A percentile compares a stretch with the other conserved stretches of the same genome.
Conservation (phyloP, 306 rosid genomes). For the Begonia loranthoides region DNA sequence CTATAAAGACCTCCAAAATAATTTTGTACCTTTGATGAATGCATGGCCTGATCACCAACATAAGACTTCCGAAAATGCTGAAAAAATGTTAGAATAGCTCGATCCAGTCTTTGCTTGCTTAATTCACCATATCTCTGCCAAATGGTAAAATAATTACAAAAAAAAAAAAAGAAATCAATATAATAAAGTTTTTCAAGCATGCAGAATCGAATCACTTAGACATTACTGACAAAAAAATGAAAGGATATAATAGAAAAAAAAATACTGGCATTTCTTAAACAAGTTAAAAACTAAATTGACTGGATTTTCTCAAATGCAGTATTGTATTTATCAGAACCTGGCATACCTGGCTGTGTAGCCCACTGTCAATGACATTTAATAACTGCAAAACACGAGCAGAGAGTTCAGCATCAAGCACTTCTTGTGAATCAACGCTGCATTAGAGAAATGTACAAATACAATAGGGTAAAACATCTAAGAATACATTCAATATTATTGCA, state of each 20-base stretch:
- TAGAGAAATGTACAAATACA: not conserved
- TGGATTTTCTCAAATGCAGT: no score
- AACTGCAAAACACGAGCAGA: constrained; percentile 93
- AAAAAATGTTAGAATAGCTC: constrained; percentile 93
- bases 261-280: no score
- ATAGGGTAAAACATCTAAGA: no score
- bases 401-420: constrained; percentile 92
- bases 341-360: constrained; percentile 85
- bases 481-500: no score
- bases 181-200: no score
- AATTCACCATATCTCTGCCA: constrained; percentile 77
- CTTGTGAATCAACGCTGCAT: constrained; percentile 78
- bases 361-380: constrained; percentile 83
- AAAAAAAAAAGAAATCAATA: no score
- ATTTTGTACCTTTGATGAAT: constrained; percentile 82
- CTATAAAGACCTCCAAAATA: constrained; percentile 6
- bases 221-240: no score
- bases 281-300: no score
- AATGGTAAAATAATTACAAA: constrained; percentile 11
- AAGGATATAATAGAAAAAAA: no score
- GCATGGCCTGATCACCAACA: constrained; percentile 98
- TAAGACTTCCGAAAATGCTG: constrained; percentile 93
- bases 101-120: constrained; percentile 96
- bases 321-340: not conserved
- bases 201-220: no score